phyloP scores from a whole-genome alignment of 73 alveolate species.

The Paramecium primaurelia region DNA sequence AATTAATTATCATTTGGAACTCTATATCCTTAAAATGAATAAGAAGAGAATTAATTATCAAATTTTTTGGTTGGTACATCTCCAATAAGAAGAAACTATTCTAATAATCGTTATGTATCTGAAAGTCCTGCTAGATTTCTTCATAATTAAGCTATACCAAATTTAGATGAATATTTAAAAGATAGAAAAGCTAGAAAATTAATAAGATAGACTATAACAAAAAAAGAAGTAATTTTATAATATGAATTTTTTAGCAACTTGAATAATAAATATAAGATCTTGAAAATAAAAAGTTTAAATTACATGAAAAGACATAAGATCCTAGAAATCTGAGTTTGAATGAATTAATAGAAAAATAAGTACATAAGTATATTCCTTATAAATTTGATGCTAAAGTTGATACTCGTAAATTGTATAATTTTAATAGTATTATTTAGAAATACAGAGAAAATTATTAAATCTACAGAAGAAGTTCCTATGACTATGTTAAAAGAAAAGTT shows the following conservation, averaged over 20 bases:
- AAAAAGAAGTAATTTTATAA: background rate
- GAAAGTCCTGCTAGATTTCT: slow-evolving; percentile 38
- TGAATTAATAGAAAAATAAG: background rate
- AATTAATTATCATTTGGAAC: slow-evolving; percentile 11
- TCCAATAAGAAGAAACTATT: slow-evolving; percentile 20
- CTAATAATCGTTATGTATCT: background rate
- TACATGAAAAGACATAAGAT: background rate
- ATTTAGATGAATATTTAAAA: slow-evolving; percentile 10
- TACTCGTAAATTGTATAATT: background rate
- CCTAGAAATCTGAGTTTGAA: background rate
- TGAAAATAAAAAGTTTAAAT: slow-evolving; percentile 44
- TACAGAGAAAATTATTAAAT: background rate
- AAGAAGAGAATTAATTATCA: slow-evolving; percentile 20
- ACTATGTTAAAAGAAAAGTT: slow-evolving; percentile 14
- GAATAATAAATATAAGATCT: slow-evolving; percentile 27
- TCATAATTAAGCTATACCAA: background rate
- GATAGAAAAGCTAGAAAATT: slow-evolving; percentile 8
- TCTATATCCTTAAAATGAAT: background rate
- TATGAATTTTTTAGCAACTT: background rate
- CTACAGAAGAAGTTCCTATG: slow-evolving; percentile 29
- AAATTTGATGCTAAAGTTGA: slow-evolving; percentile 24
- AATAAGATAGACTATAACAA: background rate
- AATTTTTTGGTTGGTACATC: slow-evolving; percentile 12
- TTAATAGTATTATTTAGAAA: background rate
- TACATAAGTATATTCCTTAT: slow-evolving; percentile 7